A percentile compares a stretch with the other conserved stretches of the same genome.
Evolutionary conservation across 75 land plant genomes (phyloP).

Genomic region (Ceratopteris richardii): DNA sequence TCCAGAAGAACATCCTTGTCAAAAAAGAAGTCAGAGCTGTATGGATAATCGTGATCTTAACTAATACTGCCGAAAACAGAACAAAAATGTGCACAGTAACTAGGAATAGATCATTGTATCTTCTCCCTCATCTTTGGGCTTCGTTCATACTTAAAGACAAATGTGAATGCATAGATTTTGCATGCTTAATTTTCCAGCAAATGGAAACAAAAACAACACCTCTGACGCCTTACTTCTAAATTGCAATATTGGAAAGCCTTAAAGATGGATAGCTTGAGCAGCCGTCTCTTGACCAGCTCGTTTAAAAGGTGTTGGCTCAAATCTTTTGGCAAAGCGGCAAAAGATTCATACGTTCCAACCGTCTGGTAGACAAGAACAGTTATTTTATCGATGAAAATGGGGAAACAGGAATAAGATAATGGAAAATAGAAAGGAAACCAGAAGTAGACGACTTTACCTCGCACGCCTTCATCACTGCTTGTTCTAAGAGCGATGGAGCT

Average conservation of each 20-base stretch:
- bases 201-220: background rate
- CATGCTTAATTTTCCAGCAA: background rate
- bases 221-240: conserved; percentile 53
- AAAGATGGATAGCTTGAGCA: conserved; percentile 37
- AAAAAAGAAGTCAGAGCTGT: background rate
- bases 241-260: conserved; percentile 79
- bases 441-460: conserved; percentile 33
- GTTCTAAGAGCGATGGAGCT: conserved; percentile 67
- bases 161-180: too few relatives aligned
- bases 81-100: background rate
- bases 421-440: background rate
- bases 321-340: conserved; percentile 79
- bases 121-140: too few relatives aligned
- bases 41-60: too few relatives aligned
- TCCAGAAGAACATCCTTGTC: conserved; percentile 74
- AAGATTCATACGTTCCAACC: conserved; percentile 36
- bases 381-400: background rate
- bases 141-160: too few relatives aligned
- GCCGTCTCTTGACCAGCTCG: conserved; percentile 57
- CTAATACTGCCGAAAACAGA: background rate
- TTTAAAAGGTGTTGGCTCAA: conserved; percentile 81
- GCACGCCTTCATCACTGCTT: conserved; percentile 44
- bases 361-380: conserved; percentile 33
- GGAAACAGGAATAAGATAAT: conserved; percentile 1
- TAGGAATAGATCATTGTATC: background rate